phyloP scores from a whole-genome alignment of 2,329 filamentous ascomycete genomes.

The Penicillium sp. region DNA sequence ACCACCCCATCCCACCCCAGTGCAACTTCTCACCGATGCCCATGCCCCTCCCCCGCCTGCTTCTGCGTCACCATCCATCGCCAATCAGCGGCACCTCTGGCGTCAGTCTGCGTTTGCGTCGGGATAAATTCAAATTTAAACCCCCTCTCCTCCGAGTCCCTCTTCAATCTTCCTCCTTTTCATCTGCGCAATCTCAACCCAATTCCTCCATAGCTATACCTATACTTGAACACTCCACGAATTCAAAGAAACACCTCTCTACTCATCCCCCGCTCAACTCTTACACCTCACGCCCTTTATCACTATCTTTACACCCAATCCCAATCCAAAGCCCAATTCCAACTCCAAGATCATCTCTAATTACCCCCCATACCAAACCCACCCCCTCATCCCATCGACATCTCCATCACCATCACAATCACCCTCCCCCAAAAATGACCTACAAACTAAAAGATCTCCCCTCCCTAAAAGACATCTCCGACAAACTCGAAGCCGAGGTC shows the following conservation, averaged over 20 bases:
- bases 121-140: background rate
- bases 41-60: conserved; percentile 2
- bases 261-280: no score
- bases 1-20: background rate
- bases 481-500: conserved; percentile 87
- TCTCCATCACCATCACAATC: background rate
- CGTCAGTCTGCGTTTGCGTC: conserved; percentile 13
- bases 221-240: background rate
- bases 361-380: background rate
- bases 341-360: background rate
- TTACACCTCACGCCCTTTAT: no score
- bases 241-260: no score
- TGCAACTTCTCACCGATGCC: background rate
- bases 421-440: conserved; percentile 34
- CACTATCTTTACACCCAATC: background rate
- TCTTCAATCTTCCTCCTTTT: background rate
- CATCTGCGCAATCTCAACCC: no score
- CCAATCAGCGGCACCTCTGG: conserved; percentile 12
- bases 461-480: conserved; percentile 70
- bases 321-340: background rate
- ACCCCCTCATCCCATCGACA: background rate
- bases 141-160: background rate
- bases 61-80: conserved; percentile 8
- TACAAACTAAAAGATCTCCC: conserved; percentile 72
- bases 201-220: background rate